These are phyloP conservation scores for Syzygium jambos DNA, from an alignment of 345 rosid genomes.

Conservation along the genomic window DNA sequence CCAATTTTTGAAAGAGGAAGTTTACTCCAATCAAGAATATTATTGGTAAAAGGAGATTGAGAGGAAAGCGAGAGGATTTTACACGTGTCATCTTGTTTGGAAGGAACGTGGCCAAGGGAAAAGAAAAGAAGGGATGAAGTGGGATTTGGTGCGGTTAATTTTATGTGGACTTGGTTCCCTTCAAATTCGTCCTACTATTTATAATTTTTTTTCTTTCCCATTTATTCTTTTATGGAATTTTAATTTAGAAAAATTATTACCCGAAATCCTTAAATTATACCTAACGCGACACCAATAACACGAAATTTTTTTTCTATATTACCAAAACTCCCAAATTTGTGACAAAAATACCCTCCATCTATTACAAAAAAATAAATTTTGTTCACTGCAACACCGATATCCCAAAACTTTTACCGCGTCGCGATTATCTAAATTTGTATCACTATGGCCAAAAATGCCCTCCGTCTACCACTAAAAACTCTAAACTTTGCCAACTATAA, in stretches of 20 bases:
- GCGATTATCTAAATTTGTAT: neutral
- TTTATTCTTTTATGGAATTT: neutral
- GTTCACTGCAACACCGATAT: neutral
- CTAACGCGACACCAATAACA: neutral
- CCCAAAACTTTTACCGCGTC: neutral
- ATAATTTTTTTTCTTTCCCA: too few relatives aligned
- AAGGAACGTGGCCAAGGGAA: too few relatives aligned
- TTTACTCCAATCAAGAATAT: too few relatives aligned
- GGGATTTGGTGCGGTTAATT: too few relatives aligned
- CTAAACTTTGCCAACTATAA: neutral
- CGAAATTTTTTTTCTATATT: neutral
- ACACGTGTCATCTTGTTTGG: too few relatives aligned
- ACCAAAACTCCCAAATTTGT: neutral
- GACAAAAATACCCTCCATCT: neutral
- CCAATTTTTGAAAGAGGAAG: too few relatives aligned
- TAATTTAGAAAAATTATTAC: too few relatives aligned
- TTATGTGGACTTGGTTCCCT: too few relatives aligned
- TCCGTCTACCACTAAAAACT: neutral
- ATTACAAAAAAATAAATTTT: neutral
- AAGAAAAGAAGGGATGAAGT: too few relatives aligned
- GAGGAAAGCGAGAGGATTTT: too few relatives aligned
- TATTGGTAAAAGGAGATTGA: too few relatives aligned
- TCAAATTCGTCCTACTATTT: too few relatives aligned
- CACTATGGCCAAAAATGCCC: neutral
- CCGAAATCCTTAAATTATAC: neutral